Evolutionary conservation across 1,284 basidiomycete species (phyloP).

Genomic region (Cutaneotrichosporon sp.): DNA sequence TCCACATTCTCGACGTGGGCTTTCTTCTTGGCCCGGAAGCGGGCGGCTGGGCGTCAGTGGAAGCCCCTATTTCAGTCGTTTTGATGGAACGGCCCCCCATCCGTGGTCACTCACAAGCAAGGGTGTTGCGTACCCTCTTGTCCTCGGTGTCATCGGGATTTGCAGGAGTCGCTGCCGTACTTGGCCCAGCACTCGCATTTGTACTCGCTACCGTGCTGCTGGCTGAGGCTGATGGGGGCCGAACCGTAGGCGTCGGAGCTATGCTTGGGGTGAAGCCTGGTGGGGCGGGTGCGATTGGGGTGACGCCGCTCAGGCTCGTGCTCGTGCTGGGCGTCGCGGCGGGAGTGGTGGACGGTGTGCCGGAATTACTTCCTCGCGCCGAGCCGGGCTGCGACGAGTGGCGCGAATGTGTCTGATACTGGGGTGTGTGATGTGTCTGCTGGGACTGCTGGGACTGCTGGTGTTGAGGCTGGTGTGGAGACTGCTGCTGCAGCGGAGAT

Average conservation of each 20-base stretch:
- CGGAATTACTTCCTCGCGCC: neutral
- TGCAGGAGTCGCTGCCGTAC: neutral
- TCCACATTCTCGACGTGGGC: conserved; percentile 24
- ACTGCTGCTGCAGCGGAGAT: neutral
- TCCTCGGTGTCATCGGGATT: conserved; percentile 25
- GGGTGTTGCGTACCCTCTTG: conserved; percentile 32
- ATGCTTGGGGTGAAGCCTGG: neutral
- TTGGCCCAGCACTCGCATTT: neutral
- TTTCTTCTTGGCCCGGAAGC: conserved; percentile 35
- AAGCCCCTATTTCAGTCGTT: no score
- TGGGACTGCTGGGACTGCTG: neutral
- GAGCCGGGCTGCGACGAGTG: neutral
- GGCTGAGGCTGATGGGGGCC: neutral
- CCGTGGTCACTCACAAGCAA: conserved; percentile 26
- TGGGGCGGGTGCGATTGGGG: neutral
- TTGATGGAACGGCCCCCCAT: no score
- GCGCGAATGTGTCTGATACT: neutral
- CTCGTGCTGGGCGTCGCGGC: neutral
- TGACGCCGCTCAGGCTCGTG: no score
- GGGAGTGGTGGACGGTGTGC: neutral
- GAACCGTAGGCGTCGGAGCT: neutral
- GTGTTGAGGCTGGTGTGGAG: neutral
- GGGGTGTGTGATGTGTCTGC: neutral
- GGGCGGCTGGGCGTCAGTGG: conserved; percentile 23
- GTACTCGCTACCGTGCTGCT: neutral